Percentiles rank a stretch among this genome's conserved stretches.
Conservation (phyloP, 305 asterid species). For the Andrographis paniculata region DNA sequence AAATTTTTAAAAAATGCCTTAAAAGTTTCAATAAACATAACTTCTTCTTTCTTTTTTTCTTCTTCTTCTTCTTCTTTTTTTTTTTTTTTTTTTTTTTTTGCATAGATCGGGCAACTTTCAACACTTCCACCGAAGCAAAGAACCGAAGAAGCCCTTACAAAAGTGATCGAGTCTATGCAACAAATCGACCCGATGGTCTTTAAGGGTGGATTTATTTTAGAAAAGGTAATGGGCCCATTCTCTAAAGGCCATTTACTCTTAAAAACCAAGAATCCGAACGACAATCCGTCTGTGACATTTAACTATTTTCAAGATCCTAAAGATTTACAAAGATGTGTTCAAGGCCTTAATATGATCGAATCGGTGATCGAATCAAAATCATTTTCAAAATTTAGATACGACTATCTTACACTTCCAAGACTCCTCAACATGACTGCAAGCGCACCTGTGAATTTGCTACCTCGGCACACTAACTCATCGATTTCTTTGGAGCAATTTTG, state of each 20-base stretch:
- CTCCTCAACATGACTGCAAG: constrained; percentile 73
- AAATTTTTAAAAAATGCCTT: too few species aligned
- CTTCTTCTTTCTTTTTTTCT: too few species aligned
- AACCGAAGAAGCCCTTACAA: constrained; percentile 53
- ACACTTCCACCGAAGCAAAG: constrained; percentile 85
- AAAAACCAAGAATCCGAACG: constrained; percentile 39
- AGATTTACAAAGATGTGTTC: constrained; percentile 61
- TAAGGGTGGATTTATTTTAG: constrained; percentile 80
- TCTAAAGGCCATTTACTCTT: constrained; percentile 64
- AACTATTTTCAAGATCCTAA: constrained; percentile 63
- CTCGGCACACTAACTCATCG: constrained; percentile 46
- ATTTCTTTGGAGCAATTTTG: constrained; percentile 75
- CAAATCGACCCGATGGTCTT: constrained; percentile 36
- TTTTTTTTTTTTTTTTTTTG: not conserved
- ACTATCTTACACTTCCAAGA: constrained; percentile 29
- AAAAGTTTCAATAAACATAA: too few species aligned
- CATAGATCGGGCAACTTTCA: constrained; percentile 76
- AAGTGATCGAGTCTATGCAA: constrained; percentile 51
- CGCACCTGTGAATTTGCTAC: constrained; percentile 58
- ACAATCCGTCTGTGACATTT: constrained; percentile 72
- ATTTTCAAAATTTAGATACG: constrained; percentile 40
- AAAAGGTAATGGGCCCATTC: constrained; percentile 62
- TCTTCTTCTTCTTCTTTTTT: not conserved
- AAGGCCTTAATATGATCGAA: constrained; percentile 53
- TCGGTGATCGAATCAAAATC: constrained; percentile 55